Evolutionary conservation across 352 stramenopile genomes (phyloP), one percentile per base, ranked within the genome.

Genomic region (Globisporangium spinosum): DNA sequence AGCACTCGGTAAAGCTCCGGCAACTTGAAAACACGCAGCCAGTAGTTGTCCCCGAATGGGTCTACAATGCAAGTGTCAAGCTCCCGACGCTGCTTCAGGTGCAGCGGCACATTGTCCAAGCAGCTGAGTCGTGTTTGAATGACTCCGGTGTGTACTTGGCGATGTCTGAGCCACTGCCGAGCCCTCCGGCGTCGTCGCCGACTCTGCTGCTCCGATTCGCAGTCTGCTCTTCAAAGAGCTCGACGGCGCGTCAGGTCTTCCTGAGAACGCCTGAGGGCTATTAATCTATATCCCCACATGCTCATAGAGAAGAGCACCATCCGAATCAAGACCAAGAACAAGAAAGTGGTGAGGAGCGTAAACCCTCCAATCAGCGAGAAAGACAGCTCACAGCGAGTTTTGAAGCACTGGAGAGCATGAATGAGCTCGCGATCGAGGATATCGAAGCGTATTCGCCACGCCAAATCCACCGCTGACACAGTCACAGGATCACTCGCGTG

Each of bases 101-200:
- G 0, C 83, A 93, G 53, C 77, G 83, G 6, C 76, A 81, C 25
- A 72, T 93, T 32, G 66, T 92, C 1, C 79, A 88, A 35, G 72
- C 72, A 12, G 76, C 84, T 8, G 74, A 89, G 51, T 53, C 67
- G 17, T 93, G 84, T 65, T 69, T 94, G 34, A 82, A 67, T 43
- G 83, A 92, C 35, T 90, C 79, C 38, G 86, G 93, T 59, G 56
- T 92, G 47, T 94, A 94, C 69, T 38, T 94, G 10, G 83, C 71
- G 1, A 80, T 92, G 70, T 75, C 79, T 45, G 83, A 94, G 47
- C 54, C 68, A 1, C 70, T 91, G n/a, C 79, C 83, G 1, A 77
- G 76, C 49, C 80, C 73, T 0, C 66, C 69, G 13, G 53, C 57
- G 13, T 62, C 69, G 0, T 76, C 72, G 0, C 55, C 75, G 2